phyloP scores from a whole-genome alignment of 345 rosid species.

The Nephelium lappaceum region DNA sequence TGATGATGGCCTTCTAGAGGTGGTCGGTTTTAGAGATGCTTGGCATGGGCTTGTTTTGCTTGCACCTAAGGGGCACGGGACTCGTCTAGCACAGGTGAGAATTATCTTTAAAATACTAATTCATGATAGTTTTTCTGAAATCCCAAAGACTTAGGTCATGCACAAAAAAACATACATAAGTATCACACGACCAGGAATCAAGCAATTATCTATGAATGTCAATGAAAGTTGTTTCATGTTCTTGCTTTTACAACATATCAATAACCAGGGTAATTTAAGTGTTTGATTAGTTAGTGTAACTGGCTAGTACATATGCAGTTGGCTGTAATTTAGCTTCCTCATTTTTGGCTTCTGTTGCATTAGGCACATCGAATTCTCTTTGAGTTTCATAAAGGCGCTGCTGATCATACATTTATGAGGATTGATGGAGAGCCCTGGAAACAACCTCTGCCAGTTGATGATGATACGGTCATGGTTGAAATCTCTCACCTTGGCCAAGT shows the following conservation, averaged over 20 bases:
- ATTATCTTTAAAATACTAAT: neutral
- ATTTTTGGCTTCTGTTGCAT: constrained; percentile 15
- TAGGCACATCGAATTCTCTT: constrained; percentile 76
- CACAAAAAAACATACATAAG: neutral
- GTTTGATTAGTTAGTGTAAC: too few species aligned
- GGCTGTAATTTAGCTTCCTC: neutral
- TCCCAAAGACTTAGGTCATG: neutral
- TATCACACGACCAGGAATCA: neutral
- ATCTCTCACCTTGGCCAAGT: constrained; percentile 90
- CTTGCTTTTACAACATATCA: neutral
- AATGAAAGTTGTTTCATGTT: neutral
- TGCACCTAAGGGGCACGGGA: constrained; percentile 88
- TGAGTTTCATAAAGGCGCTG: constrained; percentile 75
- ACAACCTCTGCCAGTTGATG: constrained; percentile 73
- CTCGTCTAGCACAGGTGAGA: constrained; percentile 87
- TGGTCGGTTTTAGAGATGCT: constrained; percentile 95
- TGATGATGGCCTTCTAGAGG: constrained; percentile 80
- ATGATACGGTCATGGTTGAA: constrained; percentile 76
- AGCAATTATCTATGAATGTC: neutral
- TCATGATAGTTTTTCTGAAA: neutral
- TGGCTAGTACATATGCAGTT: neutral
- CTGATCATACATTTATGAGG: constrained; percentile 80
- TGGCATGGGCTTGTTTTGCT: constrained; percentile 92
- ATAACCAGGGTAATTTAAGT: neutral
- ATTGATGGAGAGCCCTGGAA: constrained; percentile 95